Evolutionary conservation across 805 yeast species (phyloP), one percentile per base, ranked within the genome.

Genomic region (Nakazawaea laoshanensis): DNA sequence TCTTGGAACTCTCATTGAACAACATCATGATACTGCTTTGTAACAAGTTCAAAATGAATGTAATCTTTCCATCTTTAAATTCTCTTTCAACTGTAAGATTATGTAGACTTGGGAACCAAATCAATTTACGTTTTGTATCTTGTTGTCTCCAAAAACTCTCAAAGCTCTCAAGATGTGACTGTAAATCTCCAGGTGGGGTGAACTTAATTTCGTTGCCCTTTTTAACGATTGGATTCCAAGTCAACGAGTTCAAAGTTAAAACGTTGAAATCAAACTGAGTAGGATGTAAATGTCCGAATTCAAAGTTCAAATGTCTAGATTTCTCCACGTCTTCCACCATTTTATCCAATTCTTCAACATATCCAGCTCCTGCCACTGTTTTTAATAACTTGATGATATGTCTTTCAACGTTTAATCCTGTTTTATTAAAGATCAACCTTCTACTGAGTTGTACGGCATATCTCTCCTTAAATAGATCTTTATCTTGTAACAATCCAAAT

Each of bases 381-480:
- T 38, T 42, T 4, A 63, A 52, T 1, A 30, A 22, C 13, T 39
- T 38, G 32, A 59, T 36, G 19, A 56, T 64, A 9, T 42, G 32
- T 1, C 36, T 35, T 14, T 47, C 32, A n/a, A 22, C 31, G 14
- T 46, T 31, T 6, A 49, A 29, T 7, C 26, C 27, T 5, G 42
- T 43, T 21, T 43, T 49, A 19, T 48, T 46, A 17, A 57, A 32
- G 25, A 63, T 46, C 30, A 63, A 45, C 33, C 70, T 42, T 30
- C 49, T 50, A 4, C 66, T 58, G n/a, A 63, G 45, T 24, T 60
- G 63, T 24, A 47, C 47, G 35, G 53, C 54, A 42, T 60, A 63
- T 3, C 41, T 36, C 1, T 40, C 27, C 3, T 59, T 36, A 33
- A 63, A 61, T 11, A 52, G 58, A 19, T 39, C 42, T 32, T 63